phyloP scores from a whole-genome alignment of 2,329 filamentous ascomycete species.

The Claviceps pazoutovae region DNA sequence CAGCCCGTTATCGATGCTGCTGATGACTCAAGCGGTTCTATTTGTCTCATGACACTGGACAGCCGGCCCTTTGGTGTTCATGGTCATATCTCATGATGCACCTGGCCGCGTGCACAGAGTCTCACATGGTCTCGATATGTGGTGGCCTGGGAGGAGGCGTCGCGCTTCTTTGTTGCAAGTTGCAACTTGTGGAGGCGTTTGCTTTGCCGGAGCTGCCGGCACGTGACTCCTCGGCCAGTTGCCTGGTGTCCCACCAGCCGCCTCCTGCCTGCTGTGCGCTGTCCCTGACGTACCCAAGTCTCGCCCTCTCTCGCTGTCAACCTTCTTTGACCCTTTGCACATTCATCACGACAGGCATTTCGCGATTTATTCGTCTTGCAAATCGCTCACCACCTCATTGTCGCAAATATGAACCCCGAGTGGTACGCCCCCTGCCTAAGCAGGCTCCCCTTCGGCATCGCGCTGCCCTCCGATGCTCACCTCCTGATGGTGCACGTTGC shows the following conservation, averaged over 20 bases:
- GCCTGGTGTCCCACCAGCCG: constrained; percentile 7
- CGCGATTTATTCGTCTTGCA: constrained; percentile 2
- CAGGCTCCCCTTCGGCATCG: constrained; percentile 12
- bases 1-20: neutral
- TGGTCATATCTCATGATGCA: too few species aligned
- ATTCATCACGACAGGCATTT: constrained; percentile 13
- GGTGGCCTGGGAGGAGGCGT: too few species aligned
- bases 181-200: too few species aligned
- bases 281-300: constrained; percentile 22
- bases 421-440: constrained; percentile 48
- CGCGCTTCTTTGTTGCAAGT: neutral
- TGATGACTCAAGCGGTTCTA: neutral
- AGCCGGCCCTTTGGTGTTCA: too few species aligned
- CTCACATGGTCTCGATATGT: too few species aligned
- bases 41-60: too few species aligned
- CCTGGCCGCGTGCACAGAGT: too few species aligned
- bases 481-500: constrained; percentile 14
- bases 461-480: constrained; percentile 9
- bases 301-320: constrained; percentile 9
- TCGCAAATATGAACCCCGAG: constrained; percentile 76
- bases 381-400: constrained; percentile 5
- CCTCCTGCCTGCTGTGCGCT: constrained; percentile 5
- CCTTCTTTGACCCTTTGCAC: constrained; percentile 12
- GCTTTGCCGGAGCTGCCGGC: neutral
- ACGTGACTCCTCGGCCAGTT: constrained; percentile 17